phyloP scores from a whole-genome alignment of 2,329 filamentous ascomycete species.

The Neonectria faginata region DNA sequence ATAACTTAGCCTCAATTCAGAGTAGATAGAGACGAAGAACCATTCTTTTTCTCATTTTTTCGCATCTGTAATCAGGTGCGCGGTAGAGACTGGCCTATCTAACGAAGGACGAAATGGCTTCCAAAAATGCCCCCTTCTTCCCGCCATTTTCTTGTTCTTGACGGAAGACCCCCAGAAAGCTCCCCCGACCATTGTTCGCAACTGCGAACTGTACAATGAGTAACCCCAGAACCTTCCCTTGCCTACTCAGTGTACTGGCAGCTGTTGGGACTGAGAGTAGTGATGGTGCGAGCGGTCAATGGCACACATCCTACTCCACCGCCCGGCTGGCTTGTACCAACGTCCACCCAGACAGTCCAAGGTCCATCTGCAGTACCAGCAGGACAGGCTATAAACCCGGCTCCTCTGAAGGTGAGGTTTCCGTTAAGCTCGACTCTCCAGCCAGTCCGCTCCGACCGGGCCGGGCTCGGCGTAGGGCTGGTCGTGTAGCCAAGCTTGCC shows the following conservation, averaged over 20 bases:
- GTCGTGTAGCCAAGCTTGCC: background rate
- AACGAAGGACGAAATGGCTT: background rate
- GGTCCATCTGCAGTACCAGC: background rate
- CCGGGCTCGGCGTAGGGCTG: background rate
- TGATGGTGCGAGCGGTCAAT: background rate
- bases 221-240: background rate
- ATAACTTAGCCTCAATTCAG: no score
- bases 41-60: background rate
- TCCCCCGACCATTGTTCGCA: background rate
- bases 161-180: no score
- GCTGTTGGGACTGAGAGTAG: background rate
- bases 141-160: no score
- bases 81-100: background rate
- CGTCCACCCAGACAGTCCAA: background rate
- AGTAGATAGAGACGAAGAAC: background rate
- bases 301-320: background rate
- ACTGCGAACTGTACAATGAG: background rate
- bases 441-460: background rate
- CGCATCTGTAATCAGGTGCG: background rate
- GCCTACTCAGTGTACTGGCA: background rate
- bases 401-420: background rate
- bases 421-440: background rate
- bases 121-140: background rate
- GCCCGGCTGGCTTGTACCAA: background rate
- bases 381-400: background rate